Evolutionary conservation across 108 stramenopile species (phyloP).

Genomic region (Stephanodiscus minutulus): DNA sequence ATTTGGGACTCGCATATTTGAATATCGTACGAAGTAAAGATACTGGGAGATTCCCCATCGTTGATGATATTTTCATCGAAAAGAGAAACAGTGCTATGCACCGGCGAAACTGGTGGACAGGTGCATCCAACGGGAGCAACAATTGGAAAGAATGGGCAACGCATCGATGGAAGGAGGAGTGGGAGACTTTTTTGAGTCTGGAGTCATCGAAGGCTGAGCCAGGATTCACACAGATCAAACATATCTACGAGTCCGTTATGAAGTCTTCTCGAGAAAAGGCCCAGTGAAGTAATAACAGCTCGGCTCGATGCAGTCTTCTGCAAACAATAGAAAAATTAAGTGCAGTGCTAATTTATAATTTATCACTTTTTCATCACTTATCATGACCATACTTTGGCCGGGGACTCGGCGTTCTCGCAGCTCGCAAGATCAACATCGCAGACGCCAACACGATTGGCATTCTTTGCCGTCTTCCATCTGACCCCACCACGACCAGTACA

Average conservation of each 20-base stretch:
- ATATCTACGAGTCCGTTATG: conserved; percentile 51
- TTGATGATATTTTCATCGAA: conserved; percentile 32
- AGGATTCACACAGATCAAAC: conserved; percentile 39
- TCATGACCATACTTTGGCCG: no score
- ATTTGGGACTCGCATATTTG: conserved; percentile 65
- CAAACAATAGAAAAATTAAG: no score
- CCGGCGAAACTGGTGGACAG: conserved; percentile 36
- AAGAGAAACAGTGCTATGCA: neutral
- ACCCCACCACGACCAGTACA: no score
- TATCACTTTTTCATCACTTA: no score
- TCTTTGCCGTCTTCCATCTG: no score
- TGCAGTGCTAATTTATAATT: no score
- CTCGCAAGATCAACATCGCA: no score
- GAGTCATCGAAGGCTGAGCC: conserved; percentile 39
- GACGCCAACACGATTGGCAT: no score
- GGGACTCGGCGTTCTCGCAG: no score
- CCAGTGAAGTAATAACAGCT: neutral
- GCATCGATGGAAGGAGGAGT: conserved; percentile 38
- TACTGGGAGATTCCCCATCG: conserved; percentile 17
- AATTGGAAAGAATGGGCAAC: conserved; percentile 54
- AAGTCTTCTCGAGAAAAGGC: conserved; percentile 11
- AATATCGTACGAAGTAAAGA: conserved; percentile 51
- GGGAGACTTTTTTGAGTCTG: conserved; percentile 43
- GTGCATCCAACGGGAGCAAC: conserved; percentile 10
- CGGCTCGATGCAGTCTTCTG: no score